Base-by-base conservation (phyloP, 129 eudicot species). In the Saussurea involucrata region DNA sequence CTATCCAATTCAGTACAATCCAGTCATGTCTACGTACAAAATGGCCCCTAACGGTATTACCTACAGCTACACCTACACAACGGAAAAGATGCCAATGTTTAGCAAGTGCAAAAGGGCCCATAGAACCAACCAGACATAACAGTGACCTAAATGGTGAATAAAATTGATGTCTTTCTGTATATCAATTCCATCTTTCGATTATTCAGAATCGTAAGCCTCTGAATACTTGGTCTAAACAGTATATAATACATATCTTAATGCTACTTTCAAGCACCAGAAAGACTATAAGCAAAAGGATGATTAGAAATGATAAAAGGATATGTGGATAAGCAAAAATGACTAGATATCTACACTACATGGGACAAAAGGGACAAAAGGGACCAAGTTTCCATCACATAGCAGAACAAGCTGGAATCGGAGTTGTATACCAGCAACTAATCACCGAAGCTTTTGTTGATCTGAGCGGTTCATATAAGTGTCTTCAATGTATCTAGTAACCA, bases 401-500 rank as follows among this genome's bases (percentile, higher is more conserved):
- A 75, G 76, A 64, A 65, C 29, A 66, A 66, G 63, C 76, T 18
- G 24, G 40, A 77, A 68, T 65, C 11, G 11, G 40, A 42, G 66
- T 42, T 61, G 31, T 27, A 81, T 81, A 73, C 81, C 85, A 46
- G 81, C 79, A 53, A 61, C 79, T 44, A 44, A 75, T 87, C 78
- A 94, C 60, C 83, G 79, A 58, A 84, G 85, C 74, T 60, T 87
- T 63, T 83, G 74, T 40, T 73, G 88, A 29, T 82, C 87, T 20
- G 85, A 53, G 25, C 83, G 80, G 18, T 93, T 86, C 28, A 73
- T 80, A 64, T 86, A 86, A 46, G 86, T 84, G 68, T 86, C 92
- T 76, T 95, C 94, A n/a, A 89, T 84, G 85, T 84, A 90, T 88
- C 97, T 82, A 18, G 98, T 89, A 53, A 92, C 79, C 80, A 92